Evolutionary conservation across 129 eudicot genomes (phyloP), one percentile per base, ranked within the genome.

Genomic region (Flaveria trinervia): DNA sequence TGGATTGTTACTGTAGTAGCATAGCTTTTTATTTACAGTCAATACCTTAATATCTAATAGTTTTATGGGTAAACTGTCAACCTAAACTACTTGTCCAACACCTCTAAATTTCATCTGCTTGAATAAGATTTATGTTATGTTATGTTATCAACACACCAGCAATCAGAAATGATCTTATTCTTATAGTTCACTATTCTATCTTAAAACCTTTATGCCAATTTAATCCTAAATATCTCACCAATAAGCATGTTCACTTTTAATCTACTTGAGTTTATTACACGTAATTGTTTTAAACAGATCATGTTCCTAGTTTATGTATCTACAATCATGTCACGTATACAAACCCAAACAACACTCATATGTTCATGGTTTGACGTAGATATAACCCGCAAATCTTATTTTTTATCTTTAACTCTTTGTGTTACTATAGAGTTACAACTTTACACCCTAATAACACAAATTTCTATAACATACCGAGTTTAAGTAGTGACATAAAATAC

Each of bases 181-280:
- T 36, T 44, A 46, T 11, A 26, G 50, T 28, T 44, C 41, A 5
- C n/a, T 60, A 68, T 20, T 54, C 81, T 77, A 74, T 36, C 26
- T 48, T 13, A 9, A 60, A 52, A 39, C 68, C 25, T 72, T 65
- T 73, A 26, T 73, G 66, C 79, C 30, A 0, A 68, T 56, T 65
- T 41, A 36, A 80, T 54, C 57, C 78, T 62, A 41, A 73, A 16
- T 3, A 2, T n/a, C 7, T 5, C 33, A 7, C 65, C 59, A 44
- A 25, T 44, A 9, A 61, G 5, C 56, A 25, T 22, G 41, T 0
- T 39, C 51, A 43, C 11, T 51, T 50, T 18, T 5, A 41, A 54
- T 39, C 68, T 65, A 55, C 33, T 11, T 65, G 23, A 79, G 69
- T 79, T 39, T 44, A 39, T 64, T 39, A 30, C 14, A 72, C 9